Evolutionary conservation across 805 yeast genomes (phyloP).

Genomic region (Starmerella riodocensis): DNA sequence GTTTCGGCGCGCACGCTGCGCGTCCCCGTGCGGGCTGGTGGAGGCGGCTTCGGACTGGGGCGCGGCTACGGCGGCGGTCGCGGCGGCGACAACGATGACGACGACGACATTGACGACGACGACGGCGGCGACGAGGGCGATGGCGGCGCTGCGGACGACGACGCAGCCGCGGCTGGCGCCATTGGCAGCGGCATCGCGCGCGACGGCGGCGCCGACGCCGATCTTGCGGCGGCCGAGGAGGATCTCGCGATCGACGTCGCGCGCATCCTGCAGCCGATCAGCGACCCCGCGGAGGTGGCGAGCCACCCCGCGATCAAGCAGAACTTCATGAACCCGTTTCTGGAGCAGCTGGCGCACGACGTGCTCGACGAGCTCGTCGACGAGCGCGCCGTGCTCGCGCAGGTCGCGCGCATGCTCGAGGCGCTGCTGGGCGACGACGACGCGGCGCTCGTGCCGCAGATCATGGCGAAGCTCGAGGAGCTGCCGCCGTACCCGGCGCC

Average conservation of each 20-base stretch:
- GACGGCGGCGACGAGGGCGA: too few species aligned
- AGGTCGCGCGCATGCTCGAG: slow-evolving; percentile 57
- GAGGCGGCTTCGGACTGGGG: slow-evolving; percentile 21
- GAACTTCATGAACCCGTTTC: slow-evolving; percentile 47
- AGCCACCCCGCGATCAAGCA: slow-evolving; percentile 54
- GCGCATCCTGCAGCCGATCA: slow-evolving; percentile 49
- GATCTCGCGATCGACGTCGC: slow-evolving; percentile 29
- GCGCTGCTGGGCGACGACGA: slow-evolving; percentile 83
- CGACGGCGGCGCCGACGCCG: slow-evolving; percentile 31
- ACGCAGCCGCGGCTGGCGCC: too few species aligned
- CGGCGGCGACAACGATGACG: slow-evolving; percentile 22
- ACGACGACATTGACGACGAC: slow-evolving; percentile 21
- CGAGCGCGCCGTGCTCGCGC: slow-evolving; percentile 67
- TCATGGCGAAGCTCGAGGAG: slow-evolving; percentile 6
- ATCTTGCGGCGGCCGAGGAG: slow-evolving; percentile 39
- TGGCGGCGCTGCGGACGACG: too few species aligned
- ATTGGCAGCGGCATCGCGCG: slow-evolving; percentile 19
- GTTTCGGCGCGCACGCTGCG: slow-evolving; percentile 36
- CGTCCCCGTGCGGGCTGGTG: slow-evolving; percentile 19
- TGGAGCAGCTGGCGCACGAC: slow-evolving; percentile 52
- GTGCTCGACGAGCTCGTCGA: slow-evolving; percentile 65
- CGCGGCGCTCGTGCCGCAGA: slow-evolving; percentile 19
- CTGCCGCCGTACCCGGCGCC: slow-evolving; percentile 9
- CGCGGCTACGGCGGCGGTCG: too few species aligned
- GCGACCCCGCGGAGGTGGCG: slow-evolving; percentile 66